Conservation (phyloP, 2,329 filamentous ascomycete species). For the Aphanoascus verrucosus region DNA sequence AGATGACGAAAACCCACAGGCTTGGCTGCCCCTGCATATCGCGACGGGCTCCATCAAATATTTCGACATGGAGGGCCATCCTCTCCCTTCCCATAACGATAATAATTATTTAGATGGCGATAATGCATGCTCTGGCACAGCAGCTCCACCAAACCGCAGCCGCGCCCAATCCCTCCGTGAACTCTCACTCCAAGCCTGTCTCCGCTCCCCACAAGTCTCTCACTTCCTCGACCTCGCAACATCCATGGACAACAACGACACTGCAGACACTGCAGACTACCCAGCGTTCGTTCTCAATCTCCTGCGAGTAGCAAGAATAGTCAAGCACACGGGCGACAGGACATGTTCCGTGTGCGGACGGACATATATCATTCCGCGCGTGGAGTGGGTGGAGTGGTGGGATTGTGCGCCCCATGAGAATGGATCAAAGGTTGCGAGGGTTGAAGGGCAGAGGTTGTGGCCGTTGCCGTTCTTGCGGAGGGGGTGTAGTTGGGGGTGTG, state of each 20-base stretch:
- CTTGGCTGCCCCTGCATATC: constrained; percentile 29
- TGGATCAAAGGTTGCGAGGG: constrained; percentile 26
- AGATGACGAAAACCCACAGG: constrained; percentile 22
- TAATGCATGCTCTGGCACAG: not conserved
- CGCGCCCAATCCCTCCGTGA: constrained; percentile 35
- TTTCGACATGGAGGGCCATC: constrained; percentile 29
- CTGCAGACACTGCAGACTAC: constrained; percentile 22
- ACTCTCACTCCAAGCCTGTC: constrained; percentile 30
- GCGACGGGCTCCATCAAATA: constrained; percentile 26
- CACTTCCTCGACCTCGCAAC: constrained; percentile 23
- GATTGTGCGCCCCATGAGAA: constrained; percentile 33
- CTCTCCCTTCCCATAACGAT: not conserved
- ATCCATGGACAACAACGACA: not conserved
- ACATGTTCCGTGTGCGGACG: constrained; percentile 33
- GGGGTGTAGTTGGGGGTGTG: constrained; percentile 34
- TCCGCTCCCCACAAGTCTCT: constrained; percentile 28
- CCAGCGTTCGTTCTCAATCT: constrained; percentile 28
- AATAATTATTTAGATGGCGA: no score
- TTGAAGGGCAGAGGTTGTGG: constrained; percentile 24
- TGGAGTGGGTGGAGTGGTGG: constrained; percentile 39
- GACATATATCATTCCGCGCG: constrained; percentile 33
- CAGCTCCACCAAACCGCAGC: not conserved
- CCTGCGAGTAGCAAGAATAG: constrained; percentile 26
- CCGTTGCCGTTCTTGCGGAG: constrained; percentile 33
- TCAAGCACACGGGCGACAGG: constrained; percentile 30